A percentile compares a stretch with the other conserved stretches of the same genome.
These are phyloP conservation scores for Ceratobasidium sp. DNA, from an alignment of 1,284 basidiomycete species.

Conservation along the genomic window DNA sequence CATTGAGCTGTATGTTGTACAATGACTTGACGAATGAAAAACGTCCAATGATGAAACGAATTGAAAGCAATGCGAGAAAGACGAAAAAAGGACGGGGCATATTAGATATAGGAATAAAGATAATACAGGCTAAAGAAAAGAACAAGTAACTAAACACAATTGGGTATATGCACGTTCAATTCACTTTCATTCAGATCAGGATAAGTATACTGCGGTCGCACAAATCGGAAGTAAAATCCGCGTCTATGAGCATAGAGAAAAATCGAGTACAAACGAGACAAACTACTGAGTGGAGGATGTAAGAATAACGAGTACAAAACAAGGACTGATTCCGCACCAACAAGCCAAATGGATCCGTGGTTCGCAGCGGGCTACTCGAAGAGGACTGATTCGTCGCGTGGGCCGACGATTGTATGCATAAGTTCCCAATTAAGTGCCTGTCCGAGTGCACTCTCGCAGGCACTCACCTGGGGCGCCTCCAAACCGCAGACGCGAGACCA, in stretches of 20 bases:
- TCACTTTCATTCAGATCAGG: conserved; percentile 35
- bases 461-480: conserved; percentile 7
- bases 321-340: conserved; percentile 14
- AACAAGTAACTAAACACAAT: conserved; percentile 10
- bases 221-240: not conserved
- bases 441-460: conserved; percentile 33
- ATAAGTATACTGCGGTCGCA: conserved; percentile 18
- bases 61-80: not conserved
- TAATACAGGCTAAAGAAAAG: conserved; percentile 2
- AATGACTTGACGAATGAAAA: conserved; percentile 1
- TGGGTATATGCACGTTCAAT: conserved; percentile 38
- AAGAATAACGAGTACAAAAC: conserved; percentile 3
- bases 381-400: conserved; percentile 17
- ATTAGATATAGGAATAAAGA: conserved; percentile 25
- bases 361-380: not conserved
- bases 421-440: conserved; percentile 36
- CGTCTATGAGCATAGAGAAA: conserved; percentile 29
- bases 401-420: conserved; percentile 26
- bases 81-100: not conserved
- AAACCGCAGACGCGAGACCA: conserved; percentile 34
- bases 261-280: conserved; percentile 8
- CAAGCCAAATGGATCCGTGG: not conserved
- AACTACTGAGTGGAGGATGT: not conserved
- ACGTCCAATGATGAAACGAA: too few species aligned
- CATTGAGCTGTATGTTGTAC: not conserved